Evolutionary conservation across 495 filamentous ascomycete genomes (phyloP).

Genomic region (Penicillium odoratum): DNA sequence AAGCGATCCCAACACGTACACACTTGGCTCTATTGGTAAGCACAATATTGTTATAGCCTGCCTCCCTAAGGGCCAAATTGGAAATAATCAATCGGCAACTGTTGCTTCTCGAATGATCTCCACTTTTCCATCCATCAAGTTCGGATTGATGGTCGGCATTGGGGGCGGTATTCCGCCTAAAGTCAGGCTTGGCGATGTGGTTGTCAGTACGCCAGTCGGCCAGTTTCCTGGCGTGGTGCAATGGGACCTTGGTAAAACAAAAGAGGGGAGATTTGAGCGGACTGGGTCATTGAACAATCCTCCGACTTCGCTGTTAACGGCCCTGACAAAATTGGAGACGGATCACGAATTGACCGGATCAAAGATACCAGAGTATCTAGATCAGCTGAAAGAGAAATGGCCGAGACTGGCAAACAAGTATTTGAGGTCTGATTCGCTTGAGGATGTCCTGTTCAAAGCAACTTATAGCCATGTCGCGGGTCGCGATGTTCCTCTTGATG

Average conservation of each 20-base stretch:
- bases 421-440: background rate
- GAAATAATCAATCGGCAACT: constrained; percentile 28
- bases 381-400: background rate
- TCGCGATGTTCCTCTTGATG: too few species aligned
- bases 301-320: background rate
- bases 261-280: constrained; percentile 10
- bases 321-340: background rate
- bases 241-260: constrained; percentile 21
- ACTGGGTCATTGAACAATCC: background rate
- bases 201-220: constrained; percentile 19
- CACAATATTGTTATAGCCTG: constrained; percentile 39
- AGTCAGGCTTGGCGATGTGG: constrained; percentile 24
- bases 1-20: constrained; percentile 24
- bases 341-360: background rate
- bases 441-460: background rate
- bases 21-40: background rate
- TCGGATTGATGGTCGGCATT: constrained; percentile 46
- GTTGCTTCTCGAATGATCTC: constrained; percentile 29
- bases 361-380: background rate
- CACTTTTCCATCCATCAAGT: constrained; percentile 37
- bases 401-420: background rate
- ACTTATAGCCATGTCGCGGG: too few species aligned
- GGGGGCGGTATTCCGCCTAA: constrained; percentile 36
- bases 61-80: constrained; percentile 30
- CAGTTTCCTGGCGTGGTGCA: constrained; percentile 18